Evolutionary conservation across 1,284 basidiomycete genomes (phyloP).

Genomic region (Ceratobasidium papillatum): DNA sequence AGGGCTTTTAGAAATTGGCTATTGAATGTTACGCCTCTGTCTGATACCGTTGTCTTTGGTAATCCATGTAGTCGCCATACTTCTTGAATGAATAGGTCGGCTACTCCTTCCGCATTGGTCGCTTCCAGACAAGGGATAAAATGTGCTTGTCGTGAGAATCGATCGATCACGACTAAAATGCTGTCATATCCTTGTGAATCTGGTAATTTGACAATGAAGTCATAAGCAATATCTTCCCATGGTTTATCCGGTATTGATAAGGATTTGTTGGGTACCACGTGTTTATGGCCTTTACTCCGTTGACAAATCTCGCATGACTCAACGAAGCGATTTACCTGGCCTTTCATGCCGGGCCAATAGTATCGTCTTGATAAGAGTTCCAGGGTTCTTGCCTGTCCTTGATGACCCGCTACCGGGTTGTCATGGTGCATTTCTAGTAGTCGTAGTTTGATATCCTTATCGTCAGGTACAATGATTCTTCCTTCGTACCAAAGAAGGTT

Average conservation of each 20-base stretch:
- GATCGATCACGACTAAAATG: constrained; percentile 52
- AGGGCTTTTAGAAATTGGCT: too few relatives aligned
- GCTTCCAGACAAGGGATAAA: too few relatives aligned
- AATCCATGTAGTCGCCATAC: constrained; percentile 37
- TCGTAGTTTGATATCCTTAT: too few relatives aligned
- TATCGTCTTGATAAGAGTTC: constrained; percentile 11
- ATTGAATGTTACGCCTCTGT: constrained; percentile 45
- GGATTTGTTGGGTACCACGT: too few relatives aligned
- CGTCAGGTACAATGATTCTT: too few relatives aligned
- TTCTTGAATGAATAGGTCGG: too few relatives aligned
- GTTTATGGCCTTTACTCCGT: too few relatives aligned
- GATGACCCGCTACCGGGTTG: too few relatives aligned
- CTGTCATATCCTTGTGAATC: constrained; percentile 48
- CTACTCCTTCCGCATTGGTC: too few relatives aligned
- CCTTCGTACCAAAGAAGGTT: too few relatives aligned
- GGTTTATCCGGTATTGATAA: constrained; percentile 47
- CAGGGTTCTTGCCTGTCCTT: constrained; percentile 48
- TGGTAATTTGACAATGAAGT: constrained; percentile 52
- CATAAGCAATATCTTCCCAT: constrained; percentile 52
- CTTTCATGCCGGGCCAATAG: constrained; percentile 18
- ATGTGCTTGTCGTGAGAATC: too few relatives aligned
- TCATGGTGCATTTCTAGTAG: too few relatives aligned
- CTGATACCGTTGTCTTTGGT: background rate
- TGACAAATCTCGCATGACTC: constrained; percentile 41
- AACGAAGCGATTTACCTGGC: background rate